These are phyloP conservation scores for Periconia macrospinosa DNA, from an alignment of 2,329 filamentous ascomycete species.

Conservation along the genomic window DNA sequence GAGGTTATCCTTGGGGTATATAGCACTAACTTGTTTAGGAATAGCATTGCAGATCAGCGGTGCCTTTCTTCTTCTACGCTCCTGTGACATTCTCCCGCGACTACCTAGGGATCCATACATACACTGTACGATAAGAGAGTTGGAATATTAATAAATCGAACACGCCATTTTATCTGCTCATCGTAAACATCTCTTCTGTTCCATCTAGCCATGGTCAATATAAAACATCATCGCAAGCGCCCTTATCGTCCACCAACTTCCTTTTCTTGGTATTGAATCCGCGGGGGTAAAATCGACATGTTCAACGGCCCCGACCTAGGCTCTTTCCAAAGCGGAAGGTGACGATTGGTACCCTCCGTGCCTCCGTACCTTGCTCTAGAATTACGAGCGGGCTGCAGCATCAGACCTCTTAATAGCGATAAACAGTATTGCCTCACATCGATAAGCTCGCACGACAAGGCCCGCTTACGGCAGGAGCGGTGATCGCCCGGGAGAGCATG, in stretches of 20 bases:
- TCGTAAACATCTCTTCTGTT: too few species aligned
- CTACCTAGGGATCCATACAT: too few species aligned
- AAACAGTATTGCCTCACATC: neutral
- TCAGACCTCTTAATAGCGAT: constrained; percentile 7
- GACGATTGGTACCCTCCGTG: neutral
- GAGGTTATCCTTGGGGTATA: too few species aligned
- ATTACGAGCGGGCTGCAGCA: constrained; percentile 1
- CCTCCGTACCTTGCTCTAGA: constrained; percentile 4
- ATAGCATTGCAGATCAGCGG: neutral
- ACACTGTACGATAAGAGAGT: too few species aligned
- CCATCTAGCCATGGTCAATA: neutral
- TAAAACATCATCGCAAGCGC: neutral
- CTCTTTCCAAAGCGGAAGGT: constrained; percentile 19
- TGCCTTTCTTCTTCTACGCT: neutral
- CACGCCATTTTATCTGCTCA: too few species aligned
- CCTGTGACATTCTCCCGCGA: neutral
- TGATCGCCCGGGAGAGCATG: constrained; percentile 16
- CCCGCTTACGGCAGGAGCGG: constrained; percentile 5
- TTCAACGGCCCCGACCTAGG: constrained; percentile 2
- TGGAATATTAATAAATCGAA: too few species aligned
- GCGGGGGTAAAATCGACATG: constrained; percentile 3
- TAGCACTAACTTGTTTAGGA: too few species aligned
- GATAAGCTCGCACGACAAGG: constrained; percentile 16
- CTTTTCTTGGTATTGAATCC: constrained; percentile 3
- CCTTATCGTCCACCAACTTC: constrained; percentile 3